Percentiles rank a stretch among this genome's conserved stretches.
phyloP scores from a whole-genome alignment of 2,329 filamentous ascomycete genomes.

The Podosphaera fusca region DNA sequence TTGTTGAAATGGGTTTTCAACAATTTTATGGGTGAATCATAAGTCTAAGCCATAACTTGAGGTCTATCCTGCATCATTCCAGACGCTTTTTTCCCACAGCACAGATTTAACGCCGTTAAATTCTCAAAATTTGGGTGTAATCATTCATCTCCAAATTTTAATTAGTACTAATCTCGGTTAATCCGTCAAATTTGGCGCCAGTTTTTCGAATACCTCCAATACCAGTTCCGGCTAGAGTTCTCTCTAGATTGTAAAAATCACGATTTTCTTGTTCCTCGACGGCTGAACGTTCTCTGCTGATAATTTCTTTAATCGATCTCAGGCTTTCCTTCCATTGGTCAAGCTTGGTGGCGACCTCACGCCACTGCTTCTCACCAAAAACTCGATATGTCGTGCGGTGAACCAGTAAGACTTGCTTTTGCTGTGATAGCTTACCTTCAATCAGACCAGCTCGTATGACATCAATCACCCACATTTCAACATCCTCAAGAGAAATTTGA shows the following conservation, averaged over 20 bases:
- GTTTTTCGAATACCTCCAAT: too few relatives aligned
- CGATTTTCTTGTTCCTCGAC: constrained; percentile 58
- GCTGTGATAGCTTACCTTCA: constrained; percentile 87
- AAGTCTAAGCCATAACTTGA: too few relatives aligned
- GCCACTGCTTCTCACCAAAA: constrained; percentile 96
- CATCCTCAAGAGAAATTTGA: constrained; percentile 59
- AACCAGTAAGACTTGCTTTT: constrained; percentile 80
- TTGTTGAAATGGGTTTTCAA: too few relatives aligned
- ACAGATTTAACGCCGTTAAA: too few relatives aligned
- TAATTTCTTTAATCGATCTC: constrained; percentile 51
- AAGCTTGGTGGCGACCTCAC: constrained; percentile 71
- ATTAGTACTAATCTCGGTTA: too few relatives aligned
- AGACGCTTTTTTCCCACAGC: too few relatives aligned
- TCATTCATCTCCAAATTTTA: too few relatives aligned
- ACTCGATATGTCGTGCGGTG: constrained; percentile 92
- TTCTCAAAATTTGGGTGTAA: too few relatives aligned
- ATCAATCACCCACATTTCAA: constrained; percentile 98
- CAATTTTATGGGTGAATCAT: too few relatives aligned
- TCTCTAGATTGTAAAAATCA: constrained; percentile 47
- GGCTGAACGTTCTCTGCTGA: constrained; percentile 60
- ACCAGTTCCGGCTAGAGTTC: constrained; percentile 22
- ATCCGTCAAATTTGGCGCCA: too few relatives aligned
- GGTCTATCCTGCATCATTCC: too few relatives aligned
- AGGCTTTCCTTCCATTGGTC: constrained; percentile 80
- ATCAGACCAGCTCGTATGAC: constrained; percentile 88